These are phyloP conservation scores for Salix suchowensis DNA, from an alignment of 345 rosid genomes.

Conservation along the genomic window DNA sequence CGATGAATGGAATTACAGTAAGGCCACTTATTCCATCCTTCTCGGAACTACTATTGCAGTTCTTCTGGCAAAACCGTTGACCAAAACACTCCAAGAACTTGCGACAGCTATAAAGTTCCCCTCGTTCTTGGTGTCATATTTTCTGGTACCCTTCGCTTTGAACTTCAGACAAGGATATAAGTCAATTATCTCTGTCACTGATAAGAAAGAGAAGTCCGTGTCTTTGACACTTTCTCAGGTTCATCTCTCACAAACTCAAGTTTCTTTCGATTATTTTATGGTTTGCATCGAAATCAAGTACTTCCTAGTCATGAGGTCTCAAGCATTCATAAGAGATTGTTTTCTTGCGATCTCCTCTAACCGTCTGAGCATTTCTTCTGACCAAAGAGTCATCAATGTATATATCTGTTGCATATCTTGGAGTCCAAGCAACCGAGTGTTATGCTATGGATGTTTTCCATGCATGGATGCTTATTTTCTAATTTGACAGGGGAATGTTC, in stretches of 20 bases:
- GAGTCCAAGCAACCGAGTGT: neutral
- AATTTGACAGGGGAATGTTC: neutral
- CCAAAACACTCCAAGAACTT: constrained; percentile 22
- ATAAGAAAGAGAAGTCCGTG: constrained; percentile 26
- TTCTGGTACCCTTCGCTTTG: constrained; percentile 41
- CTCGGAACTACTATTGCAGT: constrained; percentile 31
- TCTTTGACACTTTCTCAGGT: constrained; percentile 49
- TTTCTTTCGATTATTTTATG: neutral
- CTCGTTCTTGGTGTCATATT: constrained; percentile 38
- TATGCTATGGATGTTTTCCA: neutral
- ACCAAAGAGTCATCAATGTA: too few relatives aligned
- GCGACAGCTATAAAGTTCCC: constrained; percentile 26
- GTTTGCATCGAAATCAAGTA: too few relatives aligned
- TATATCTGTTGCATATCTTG: neutral
- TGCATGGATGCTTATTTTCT: neutral
- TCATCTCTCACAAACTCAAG: neutral
- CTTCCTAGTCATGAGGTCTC: too few relatives aligned
- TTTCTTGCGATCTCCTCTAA: neutral
- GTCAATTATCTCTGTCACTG: constrained; percentile 24
- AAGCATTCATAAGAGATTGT: too few relatives aligned
- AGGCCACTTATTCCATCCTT: constrained; percentile 25
- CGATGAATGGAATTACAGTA: constrained; percentile 35
- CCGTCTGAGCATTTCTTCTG: neutral
- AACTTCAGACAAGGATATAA: constrained; percentile 18
- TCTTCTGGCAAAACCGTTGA: constrained; percentile 32